Evolutionary conservation across 2,329 filamentous ascomycete species (phyloP), one percentile per base, ranked within the genome.

Genomic region (Penicillium glabrum): DNA sequence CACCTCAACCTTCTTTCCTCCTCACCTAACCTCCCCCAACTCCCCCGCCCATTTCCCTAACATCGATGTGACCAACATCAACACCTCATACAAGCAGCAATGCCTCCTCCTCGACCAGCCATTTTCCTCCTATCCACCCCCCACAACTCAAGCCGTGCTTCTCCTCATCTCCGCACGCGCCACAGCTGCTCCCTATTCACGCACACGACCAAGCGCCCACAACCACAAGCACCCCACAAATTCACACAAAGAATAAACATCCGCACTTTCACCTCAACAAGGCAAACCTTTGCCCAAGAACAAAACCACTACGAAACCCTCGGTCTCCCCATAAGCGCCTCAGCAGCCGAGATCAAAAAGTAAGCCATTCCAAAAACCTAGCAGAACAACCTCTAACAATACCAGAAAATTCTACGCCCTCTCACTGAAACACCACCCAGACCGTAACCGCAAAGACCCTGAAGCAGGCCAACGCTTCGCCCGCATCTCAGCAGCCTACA

Each of bases 371-470:
- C 46, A n/a, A 48, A 46, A 47, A 16, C 27, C 23, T 24, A 33
- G 10, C 33, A 10, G 27, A 54, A 11, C 52, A 26, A 46, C 50
- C 39, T 41, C 46, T 29, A n/a, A 11, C 50, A 80, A 77, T 8
- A 11, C 8, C 48, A 80, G 78, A 65, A 77, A 85, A 72, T 99
- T 97, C 84, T 98, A 97, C 82, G 77, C 83, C 59, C 89, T 98
- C 72, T 96, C 92, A 70, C 96, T 97, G 77, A 79, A 83, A 53
- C 89, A 96, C 82, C 95, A 99, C 76, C 95, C 95, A 1, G 95
- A 99, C 81, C 86, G 87, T 72, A 96, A 98, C 80, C 90, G 83
- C 58, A 71, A 83, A 65, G 89, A 96, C 75, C 89, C 90, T 5
- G 72, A 78, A 57, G 89, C 93, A 60, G 81, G 87, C 4, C 78